Evolutionary conservation across 2,329 filamentous ascomycete species (phyloP).

Genomic region (Pseudopithomyces maydicus): DNA sequence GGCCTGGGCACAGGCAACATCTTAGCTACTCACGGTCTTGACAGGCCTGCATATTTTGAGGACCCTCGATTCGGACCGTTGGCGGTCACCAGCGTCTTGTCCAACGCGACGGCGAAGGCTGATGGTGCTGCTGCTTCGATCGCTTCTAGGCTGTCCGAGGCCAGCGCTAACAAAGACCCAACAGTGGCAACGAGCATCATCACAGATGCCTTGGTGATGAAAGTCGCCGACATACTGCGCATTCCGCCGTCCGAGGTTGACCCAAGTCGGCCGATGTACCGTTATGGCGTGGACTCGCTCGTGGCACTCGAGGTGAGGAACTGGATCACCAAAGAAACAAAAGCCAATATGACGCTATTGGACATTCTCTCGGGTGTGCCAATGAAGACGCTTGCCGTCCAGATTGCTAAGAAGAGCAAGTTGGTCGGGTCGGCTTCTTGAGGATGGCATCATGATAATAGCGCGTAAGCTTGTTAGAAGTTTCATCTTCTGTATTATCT

Average conservation of each 20-base stretch:
- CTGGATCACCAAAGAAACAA: constrained; percentile 13
- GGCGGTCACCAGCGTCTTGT: background rate
- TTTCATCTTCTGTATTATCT: too few species aligned
- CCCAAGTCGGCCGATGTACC: constrained; percentile 22
- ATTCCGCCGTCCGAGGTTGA: constrained; percentile 27
- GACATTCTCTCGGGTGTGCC: constrained; percentile 12
- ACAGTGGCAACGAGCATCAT: constrained; percentile 14
- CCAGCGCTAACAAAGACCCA: background rate
- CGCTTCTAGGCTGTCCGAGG: background rate
- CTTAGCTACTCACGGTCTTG: background rate
- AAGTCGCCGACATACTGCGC: constrained; percentile 16
- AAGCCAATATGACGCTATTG: constrained; percentile 14
- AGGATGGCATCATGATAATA: too few species aligned
- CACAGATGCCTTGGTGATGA: constrained; percentile 10
- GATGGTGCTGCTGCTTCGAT: background rate
- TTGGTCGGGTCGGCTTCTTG: too few species aligned
- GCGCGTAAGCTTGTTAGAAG: too few species aligned
- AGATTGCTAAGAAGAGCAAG: too few species aligned
- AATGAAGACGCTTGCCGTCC: background rate
- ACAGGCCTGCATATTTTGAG: background rate
- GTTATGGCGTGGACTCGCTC: constrained; percentile 9
- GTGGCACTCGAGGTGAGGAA: constrained; percentile 6
- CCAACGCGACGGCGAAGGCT: too few species aligned
- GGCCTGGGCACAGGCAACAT: background rate
- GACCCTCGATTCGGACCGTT: background rate